Percentiles rank a stretch among this genome's conserved stretches.
These are phyloP conservation scores for Fistulinella prunicolor DNA, from an alignment of 768 basidiomycete genomes.

Conservation along the genomic window DNA sequence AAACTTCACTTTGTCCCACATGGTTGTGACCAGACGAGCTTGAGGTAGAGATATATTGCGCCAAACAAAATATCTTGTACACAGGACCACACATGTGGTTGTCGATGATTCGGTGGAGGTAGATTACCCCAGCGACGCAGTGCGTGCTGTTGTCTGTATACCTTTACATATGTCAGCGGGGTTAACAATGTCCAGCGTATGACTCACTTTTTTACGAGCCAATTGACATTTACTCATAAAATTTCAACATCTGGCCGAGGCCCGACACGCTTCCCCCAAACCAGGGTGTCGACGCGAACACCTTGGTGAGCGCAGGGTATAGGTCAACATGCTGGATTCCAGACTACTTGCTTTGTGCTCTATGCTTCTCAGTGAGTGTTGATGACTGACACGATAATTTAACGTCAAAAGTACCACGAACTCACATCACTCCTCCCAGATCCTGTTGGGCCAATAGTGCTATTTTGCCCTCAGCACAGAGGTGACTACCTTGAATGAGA, in stretches of 20 bases:
- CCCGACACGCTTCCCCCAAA: conserved; percentile 21
- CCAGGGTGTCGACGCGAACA: conserved; percentile 18
- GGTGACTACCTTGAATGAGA: not conserved
- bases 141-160: not conserved
- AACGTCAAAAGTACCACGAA: not conserved
- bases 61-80: conserved; percentile 34
- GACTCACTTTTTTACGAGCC: conserved; percentile 18
- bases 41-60: conserved; percentile 30
- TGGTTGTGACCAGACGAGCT: conserved; percentile 36
- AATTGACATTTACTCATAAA: conserved; percentile 12
- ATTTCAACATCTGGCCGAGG: conserved; percentile 11
- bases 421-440: conserved; percentile 22
- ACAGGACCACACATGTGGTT: conserved; percentile 33
- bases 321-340: conserved; percentile 7
- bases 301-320: not conserved
- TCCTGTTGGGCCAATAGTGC: conserved; percentile 26
- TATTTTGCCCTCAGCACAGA: not conserved
- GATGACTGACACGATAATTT: conserved; percentile 3
- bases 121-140: conserved; percentile 32
- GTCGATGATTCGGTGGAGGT: conserved; percentile 35
- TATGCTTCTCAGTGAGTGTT: conserved; percentile 8
- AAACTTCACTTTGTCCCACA: conserved; percentile 33
- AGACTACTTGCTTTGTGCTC: not conserved
- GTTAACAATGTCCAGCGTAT: not conserved
- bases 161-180: not conserved